These are phyloP conservation scores for Lepiota venenata DNA, from an alignment of 768 basidiomycete species.

Conservation along the genomic window DNA sequence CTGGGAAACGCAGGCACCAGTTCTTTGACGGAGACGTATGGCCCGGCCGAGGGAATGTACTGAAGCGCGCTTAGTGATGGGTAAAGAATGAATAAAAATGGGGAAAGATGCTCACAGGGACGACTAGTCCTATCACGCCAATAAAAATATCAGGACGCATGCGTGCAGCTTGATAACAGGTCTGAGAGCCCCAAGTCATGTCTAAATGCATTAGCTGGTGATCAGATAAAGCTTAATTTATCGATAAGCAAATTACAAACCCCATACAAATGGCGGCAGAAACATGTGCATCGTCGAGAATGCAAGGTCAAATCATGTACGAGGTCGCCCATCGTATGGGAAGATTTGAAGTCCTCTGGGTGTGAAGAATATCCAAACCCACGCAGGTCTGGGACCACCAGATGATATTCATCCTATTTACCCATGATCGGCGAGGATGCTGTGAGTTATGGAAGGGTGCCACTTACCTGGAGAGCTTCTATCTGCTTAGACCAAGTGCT, in stretches of 20 bases:
- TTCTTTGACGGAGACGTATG: constrained; percentile 42
- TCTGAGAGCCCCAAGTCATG: constrained; percentile 75
- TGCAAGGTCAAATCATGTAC: constrained; percentile 61
- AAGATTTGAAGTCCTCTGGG: constrained; percentile 57
- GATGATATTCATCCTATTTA: constrained; percentile 53
- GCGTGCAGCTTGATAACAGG: constrained; percentile 69
- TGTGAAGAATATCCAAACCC: constrained; percentile 71
- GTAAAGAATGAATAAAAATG: background rate
- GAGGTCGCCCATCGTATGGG: constrained; percentile 57
- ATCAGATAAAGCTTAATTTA: background rate
- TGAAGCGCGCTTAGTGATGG: constrained; percentile 20
- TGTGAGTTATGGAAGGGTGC: background rate
- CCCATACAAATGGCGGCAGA: constrained; percentile 57
- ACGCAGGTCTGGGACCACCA: constrained; percentile 61
- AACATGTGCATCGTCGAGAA: constrained; percentile 50
- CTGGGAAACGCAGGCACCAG: constrained; percentile 42
- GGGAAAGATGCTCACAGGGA: constrained; percentile 46
- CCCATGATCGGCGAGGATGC: background rate
- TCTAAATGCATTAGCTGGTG: constrained; percentile 17
- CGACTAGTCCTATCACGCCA: constrained; percentile 52
- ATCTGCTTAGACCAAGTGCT: constrained; percentile 74
- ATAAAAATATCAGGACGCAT: constrained; percentile 62
- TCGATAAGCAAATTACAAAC: constrained; percentile 28
- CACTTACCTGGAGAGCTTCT: constrained; percentile 52
- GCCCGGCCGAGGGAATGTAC: constrained; percentile 56